Percentiles rank a stretch among this genome's conserved stretches.
These are phyloP conservation scores for Cladosporium velox DNA, from an alignment of 2,329 filamentous ascomycete genomes.

Conservation along the genomic window DNA sequence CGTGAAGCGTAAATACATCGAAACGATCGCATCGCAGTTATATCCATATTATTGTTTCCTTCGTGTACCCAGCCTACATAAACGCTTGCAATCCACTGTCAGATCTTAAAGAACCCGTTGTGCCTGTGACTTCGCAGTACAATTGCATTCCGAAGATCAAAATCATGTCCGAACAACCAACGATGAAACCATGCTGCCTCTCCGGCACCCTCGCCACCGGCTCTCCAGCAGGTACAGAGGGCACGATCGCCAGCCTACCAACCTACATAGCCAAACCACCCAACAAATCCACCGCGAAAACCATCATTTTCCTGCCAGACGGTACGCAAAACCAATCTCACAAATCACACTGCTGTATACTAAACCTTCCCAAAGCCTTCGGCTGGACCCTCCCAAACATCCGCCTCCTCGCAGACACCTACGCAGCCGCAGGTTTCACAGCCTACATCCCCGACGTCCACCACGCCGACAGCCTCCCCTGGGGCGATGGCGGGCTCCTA, in stretches of 20 bases:
- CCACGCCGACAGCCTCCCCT: slow-evolving; percentile 41
- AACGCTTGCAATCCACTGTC: not conserved
- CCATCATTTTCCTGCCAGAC: slow-evolving; percentile 50
- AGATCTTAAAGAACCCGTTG: not conserved
- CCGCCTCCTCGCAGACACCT: slow-evolving; percentile 51
- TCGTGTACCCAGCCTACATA: not conserved
- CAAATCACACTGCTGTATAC: slow-evolving; percentile 20
- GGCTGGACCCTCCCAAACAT: slow-evolving; percentile 52
- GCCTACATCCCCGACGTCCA: slow-evolving; percentile 51
- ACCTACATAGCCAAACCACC: slow-evolving; percentile 50
- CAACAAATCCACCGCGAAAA: slow-evolving; percentile 44
- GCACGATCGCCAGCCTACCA: slow-evolving; percentile 42
- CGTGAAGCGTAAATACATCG: not conserved
- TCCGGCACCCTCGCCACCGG: slow-evolving; percentile 44
- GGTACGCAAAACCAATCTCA: slow-evolving; percentile 30
- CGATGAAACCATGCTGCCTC: slow-evolving; percentile 46
- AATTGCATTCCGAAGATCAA: not conserved
- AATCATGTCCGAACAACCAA: not conserved
- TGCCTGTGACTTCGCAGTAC: not conserved
- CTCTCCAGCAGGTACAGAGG: slow-evolving; percentile 38
- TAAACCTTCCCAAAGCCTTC: slow-evolving; percentile 40
- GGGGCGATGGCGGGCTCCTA: slow-evolving; percentile 40
- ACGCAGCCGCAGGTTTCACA: slow-evolving; percentile 49
- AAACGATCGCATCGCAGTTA: not conserved
- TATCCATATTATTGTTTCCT: not conserved